Percentiles rank a stretch among this genome's conserved stretches.
Conservation (phyloP, 2,329 filamentous ascomycete genomes). For the Microcyclospora pomicola region DNA sequence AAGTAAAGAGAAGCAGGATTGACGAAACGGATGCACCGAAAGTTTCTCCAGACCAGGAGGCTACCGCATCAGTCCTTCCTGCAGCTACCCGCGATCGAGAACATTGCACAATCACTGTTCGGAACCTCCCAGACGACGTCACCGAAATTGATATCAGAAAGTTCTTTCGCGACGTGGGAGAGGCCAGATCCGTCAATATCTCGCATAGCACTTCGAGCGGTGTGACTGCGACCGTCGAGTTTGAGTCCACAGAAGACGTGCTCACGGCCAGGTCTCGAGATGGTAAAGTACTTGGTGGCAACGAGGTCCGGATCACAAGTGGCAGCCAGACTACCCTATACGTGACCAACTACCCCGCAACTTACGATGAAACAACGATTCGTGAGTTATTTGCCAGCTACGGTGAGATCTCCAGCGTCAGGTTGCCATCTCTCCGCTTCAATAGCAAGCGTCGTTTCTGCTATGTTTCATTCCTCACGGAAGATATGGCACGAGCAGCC, state of each 20-base stretch:
- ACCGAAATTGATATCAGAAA: constrained; percentile 63
- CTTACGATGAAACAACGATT: constrained; percentile 57
- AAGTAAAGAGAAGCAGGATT: constrained; percentile 53
- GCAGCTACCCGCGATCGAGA: constrained; percentile 70
- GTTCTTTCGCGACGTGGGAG: constrained; percentile 85
- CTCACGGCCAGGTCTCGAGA: constrained; percentile 68
- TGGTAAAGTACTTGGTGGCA: constrained; percentile 62
- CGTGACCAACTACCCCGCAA: constrained; percentile 76
- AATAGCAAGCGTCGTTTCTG: constrained; percentile 86
- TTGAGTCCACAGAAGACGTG: constrained; percentile 66
- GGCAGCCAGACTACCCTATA: constrained; percentile 73
- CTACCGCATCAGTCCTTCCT: constrained; percentile 12
- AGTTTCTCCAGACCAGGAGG: constrained; percentile 9
- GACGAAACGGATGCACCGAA: constrained; percentile 20
- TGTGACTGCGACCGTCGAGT: constrained; percentile 68
- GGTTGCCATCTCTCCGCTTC: constrained; percentile 82
- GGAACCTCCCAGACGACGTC: constrained; percentile 56
- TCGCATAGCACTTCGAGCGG: constrained; percentile 47
- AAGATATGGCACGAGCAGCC: constrained; percentile 48
- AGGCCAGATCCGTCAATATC: constrained; percentile 63
- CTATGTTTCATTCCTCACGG: constrained; percentile 75
- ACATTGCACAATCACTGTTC: constrained; percentile 71
- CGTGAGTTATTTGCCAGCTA: constrained; percentile 54
- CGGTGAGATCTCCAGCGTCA: constrained; percentile 71
- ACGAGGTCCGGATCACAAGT: constrained; percentile 58